These are phyloP conservation scores for Excoecaria agallocha DNA, from an alignment of 345 rosid species.

Conservation along the genomic window DNA sequence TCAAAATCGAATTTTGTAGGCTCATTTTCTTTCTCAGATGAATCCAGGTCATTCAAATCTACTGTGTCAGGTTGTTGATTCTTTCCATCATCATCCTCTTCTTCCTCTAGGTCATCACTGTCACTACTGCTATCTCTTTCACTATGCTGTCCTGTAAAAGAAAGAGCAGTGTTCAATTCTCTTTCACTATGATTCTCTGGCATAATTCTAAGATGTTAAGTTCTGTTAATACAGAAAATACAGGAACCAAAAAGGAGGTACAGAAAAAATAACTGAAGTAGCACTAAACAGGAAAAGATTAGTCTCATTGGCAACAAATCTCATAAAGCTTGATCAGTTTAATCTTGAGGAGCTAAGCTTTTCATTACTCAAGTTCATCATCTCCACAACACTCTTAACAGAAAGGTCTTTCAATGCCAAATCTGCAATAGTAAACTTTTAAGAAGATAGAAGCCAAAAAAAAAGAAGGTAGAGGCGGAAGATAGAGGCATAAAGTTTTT, in stretches of 20 bases:
- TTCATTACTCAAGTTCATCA: not conserved
- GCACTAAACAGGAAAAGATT: not conserved
- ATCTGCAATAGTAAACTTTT: not conserved
- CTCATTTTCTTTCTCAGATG: slow-evolving; percentile 35
- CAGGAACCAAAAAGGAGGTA: not conserved
- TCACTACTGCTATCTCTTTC: slow-evolving; percentile 51
- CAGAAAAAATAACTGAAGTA: not conserved
- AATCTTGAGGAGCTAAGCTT: not conserved
- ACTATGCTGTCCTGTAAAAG: slow-evolving; percentile 45
- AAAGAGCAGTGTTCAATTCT: not conserved
- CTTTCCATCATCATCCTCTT: slow-evolving; percentile 31
- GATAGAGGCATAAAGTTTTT: not conserved
- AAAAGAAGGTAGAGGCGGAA: too few relatives aligned
- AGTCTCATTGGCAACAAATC: not conserved
- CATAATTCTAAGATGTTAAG: not conserved
- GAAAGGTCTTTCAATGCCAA: not conserved
- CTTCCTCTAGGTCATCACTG: slow-evolving; percentile 60
- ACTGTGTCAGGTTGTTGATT: slow-evolving; percentile 23
- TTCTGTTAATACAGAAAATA: not conserved
- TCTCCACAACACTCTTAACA: not conserved
- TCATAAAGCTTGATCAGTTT: not conserved
- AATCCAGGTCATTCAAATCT: slow-evolving; percentile 32
- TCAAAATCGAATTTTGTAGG: slow-evolving; percentile 54
- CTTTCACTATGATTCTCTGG: slow-evolving; percentile 2
- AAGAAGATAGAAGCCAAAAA: too few relatives aligned